Base-by-base conservation (phyloP, 2,329 filamentous ascomycete genomes). In the Bimuria novae-zelandiae region DNA sequence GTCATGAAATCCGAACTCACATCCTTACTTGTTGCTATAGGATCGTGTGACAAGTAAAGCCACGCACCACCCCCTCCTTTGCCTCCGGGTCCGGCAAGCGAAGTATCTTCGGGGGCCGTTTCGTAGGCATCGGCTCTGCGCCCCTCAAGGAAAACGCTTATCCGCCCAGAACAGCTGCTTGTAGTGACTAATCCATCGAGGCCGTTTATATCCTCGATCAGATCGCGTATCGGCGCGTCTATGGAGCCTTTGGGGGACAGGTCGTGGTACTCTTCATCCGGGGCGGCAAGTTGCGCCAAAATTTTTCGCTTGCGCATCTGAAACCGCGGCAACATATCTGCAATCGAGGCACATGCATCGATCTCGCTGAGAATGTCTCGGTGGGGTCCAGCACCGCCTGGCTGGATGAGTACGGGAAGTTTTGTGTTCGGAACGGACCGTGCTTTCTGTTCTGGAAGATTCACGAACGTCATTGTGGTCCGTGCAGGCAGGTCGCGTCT, bases 111-210 rank as follows among this genome's bases (percentile, higher is more conserved):
- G 27, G 21, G 10, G 14, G 58, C 55, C 35, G 39, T 23, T 30
- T 8, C 32, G 12, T 49, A 42, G 3, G 16, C 41, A 3, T 61
- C 54, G 62, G 73, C 76, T 64, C 84, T 88, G 39, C 77, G 78
- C 0, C 92, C 92, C 76, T 97, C 93, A 0, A 95, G 78, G 67
- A 95, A 97, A 3, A 97, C 89, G 59, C 89, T 92, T 41, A 95
- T 84, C 47, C 93, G 81, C 0, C 93, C 93, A 2, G 91, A 89
- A 71, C 93, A 97, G 73, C 92, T 96, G 75, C 92, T 96, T 2
- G 92, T 97, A 1, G 93, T 97, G 29, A 95, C 91, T 35, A 92
- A 83, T 1, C 90, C 91, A 1, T 86, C 82, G 5, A 88, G 69
- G 1, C 65, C 71, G 73, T 97, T 97, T 70, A 97, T 88, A 61